phyloP scores from a whole-genome alignment of 495 filamentous ascomycete species.

The Glutinoglossum americanum region DNA sequence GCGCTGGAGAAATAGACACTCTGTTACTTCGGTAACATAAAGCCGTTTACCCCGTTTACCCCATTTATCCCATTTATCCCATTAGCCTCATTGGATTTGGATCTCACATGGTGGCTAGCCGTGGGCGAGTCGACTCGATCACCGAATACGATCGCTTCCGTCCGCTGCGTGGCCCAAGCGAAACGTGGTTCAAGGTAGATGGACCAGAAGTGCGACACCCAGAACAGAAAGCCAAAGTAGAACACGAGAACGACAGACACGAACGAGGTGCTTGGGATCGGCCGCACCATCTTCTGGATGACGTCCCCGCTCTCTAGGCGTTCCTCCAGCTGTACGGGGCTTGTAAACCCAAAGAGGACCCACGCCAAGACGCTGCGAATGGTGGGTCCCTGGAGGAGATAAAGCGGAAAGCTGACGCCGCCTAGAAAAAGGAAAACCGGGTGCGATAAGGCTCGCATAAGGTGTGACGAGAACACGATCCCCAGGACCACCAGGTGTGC shows the following conservation, averaged over 20 bases:
- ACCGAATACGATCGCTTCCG: neutral
- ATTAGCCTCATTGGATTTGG: too few relatives aligned
- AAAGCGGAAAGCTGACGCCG: neutral
- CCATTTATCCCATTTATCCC: too few relatives aligned
- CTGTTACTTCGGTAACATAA: too few relatives aligned
- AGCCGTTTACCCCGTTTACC: too few relatives aligned
- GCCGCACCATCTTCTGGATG: neutral
- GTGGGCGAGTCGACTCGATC: neutral
- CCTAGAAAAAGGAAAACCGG: neutral
- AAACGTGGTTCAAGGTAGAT: neutral
- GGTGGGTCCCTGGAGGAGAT: neutral
- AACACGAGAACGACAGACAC: neutral
- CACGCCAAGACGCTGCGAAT: neutral
- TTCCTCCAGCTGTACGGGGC: neutral
- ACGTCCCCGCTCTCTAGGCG: neutral
- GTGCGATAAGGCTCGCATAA: neutral
- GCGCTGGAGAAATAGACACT: too few relatives aligned
- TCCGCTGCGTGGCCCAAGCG: neutral
- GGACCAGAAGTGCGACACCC: neutral
- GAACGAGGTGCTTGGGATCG: neutral
- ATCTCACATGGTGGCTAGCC: neutral
- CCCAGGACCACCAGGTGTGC: neutral
- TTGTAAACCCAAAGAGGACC: neutral
- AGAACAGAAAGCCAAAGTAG: neutral
- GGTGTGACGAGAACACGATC: neutral